A percentile compares a stretch with the other conserved stretches of the same genome.
These are phyloP conservation scores for Papilionanthe hybrid DNA, from an alignment of 116 monocot species.

Conservation along the genomic window DNA sequence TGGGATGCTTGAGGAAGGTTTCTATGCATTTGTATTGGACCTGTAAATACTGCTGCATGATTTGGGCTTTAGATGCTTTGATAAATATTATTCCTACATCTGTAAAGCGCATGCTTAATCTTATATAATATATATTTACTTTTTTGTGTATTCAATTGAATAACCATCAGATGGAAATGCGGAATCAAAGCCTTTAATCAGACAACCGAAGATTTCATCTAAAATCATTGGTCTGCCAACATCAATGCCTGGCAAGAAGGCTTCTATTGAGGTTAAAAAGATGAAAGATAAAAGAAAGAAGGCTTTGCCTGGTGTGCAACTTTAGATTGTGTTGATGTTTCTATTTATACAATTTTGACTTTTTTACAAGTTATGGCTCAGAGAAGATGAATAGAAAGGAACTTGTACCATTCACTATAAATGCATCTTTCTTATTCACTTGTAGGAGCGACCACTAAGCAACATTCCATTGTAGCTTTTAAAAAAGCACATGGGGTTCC, in stretches of 20 bases:
- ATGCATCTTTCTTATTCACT: not conserved
- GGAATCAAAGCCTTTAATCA: constrained; percentile 28
- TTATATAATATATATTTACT: not conserved
- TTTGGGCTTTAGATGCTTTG: not conserved
- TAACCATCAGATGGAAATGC: constrained; percentile 23
- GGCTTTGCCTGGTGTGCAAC: constrained; percentile 20
- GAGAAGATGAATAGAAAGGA: not conserved
- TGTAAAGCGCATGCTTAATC: not conserved
- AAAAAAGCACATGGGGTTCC: constrained; percentile 16
- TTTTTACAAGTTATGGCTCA: not conserved
- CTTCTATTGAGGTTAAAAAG: constrained; percentile 17
- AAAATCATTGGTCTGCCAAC: constrained; percentile 10
- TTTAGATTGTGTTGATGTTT: not conserved
- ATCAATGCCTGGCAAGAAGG: constrained; percentile 24
- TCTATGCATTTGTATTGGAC: not conserved
- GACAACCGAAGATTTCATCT: constrained; percentile 33
- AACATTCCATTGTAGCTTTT: constrained; percentile 18
- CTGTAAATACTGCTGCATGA: not conserved
- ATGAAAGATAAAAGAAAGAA: constrained; percentile 26
- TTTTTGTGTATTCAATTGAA: not conserved
- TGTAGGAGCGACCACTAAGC: constrained; percentile 33
- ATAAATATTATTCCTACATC: not conserved
- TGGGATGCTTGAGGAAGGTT: not conserved
- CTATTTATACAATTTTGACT: not conserved
- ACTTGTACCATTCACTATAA: not conserved